Base-by-base conservation (phyloP, 768 basidiomycete species). In the Russula olivacea region DNA sequence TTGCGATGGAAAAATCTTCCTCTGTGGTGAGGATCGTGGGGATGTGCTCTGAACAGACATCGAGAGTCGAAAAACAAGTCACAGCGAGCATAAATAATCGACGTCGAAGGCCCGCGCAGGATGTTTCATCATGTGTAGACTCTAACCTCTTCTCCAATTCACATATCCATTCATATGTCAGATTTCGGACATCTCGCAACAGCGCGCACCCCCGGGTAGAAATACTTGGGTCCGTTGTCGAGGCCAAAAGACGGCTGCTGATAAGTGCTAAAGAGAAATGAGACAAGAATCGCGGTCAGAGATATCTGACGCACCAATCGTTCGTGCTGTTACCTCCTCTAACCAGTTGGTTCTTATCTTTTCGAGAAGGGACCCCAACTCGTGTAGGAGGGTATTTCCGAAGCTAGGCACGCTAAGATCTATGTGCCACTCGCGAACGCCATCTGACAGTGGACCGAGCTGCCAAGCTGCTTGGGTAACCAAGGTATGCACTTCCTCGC, bases 381-480 rank as follows among this genome's bases (percentile, higher is more conserved):
- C 77, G 11, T 38, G 61, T 1, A 83, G 59, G 9, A 83, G 66
- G 1, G 69, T 69, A 8, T 19, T 0, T n/a, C 77, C 72, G 56
- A 81, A 84, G 8, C 70, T 53, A 3, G 67, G 28, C 15, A 69
- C 23, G 5, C 52, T 54, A 7, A 80, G 67, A 17, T 80, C 77
- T 1, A 59, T 38, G 63, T 84, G 83, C 77, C 79, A 82, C 25
- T 65, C 68, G 56, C 41, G 61, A 21, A 47, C 56, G 3, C 65
- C 67, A 12, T 23, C 43, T 1, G 54, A 65, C 6, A 70, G n/a
- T 0, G 70, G 72, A 34, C 80, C 80, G 4, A 77, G 70, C 63
- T 84, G 80, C 61, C 74, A 77, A 1, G 72, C 74, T 21, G 81
- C 73, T 59, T 83, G 83, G 11, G 68, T 71, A 1, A 84, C 25